Evolutionary conservation across 441 rosid species (phyloP), one percentile per base, ranked within the genome.

Genomic region (Populus hybrid): DNA sequence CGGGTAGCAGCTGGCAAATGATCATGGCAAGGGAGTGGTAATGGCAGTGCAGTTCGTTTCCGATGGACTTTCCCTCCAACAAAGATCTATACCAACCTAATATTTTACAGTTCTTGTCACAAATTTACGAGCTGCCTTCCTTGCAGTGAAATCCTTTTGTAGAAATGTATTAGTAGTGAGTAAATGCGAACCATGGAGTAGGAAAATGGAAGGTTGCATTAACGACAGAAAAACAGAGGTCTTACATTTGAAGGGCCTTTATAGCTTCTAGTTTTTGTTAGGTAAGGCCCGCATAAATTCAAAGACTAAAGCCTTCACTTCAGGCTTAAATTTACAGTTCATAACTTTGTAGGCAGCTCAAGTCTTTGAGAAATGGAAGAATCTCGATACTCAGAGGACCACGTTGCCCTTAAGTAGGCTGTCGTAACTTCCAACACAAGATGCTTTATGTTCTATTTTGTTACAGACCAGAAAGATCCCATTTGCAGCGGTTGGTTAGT

Each of bases 211-310:
- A 63, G 9, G 14, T 63, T 21, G 11, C 28, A 28, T 59, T 73
- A n/a, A 59, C 64, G 63, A 3, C 31, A 69, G 12, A 11, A 23
- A 64, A 68, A 38, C 53, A 69, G 31, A 69, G 18, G 16, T 12
- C 72, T n/a, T 21, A 31, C 28, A 1, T 38, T 20, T 4, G 53
- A 21, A 68, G 26, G 26, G 42, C 26, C 18, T 14, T 33, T 3
- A 20, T 9, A 21, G 38, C 14, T 16, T 21, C 38, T 63, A n/a
- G 26, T 45, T 9, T 10, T 45, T 67, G 65, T 70, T 70, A 70
- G 75, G 79, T 64, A 20, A 69, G 70, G 33, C 28, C 64, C 40
- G 63, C 29, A 20, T 70, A 40, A 70, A 40, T 42, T 36, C 16
- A 50, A 1, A 24, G 3, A 71, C 73, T 5, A 36, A 69, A 7